phyloP scores from a whole-genome alignment of 106 monocot species.

The Platanthera guangdongensis region DNA sequence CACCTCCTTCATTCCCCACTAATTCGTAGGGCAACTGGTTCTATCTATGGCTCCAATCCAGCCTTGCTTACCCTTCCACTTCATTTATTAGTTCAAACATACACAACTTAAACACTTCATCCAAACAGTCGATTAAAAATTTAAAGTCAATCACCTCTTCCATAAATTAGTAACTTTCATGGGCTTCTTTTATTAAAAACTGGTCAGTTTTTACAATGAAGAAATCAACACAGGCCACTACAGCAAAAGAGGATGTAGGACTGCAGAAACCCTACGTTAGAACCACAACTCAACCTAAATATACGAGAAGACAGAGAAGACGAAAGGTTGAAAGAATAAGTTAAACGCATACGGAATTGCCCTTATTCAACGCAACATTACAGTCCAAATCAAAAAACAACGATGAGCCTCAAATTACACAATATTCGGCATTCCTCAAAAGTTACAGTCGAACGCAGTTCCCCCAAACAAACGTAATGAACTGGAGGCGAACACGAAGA shows the following conservation, averaged over 20 bases:
- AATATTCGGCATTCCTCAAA: background rate
- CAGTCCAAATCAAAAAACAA: background rate
- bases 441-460: background rate
- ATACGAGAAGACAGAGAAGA: background rate
- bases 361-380: background rate
- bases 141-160: too few species aligned
- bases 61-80: background rate
- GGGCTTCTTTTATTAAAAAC: background rate
- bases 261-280: background rate
- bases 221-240: background rate
- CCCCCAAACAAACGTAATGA: background rate
- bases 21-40: background rate
- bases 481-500: background rate
- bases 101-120: too few species aligned
- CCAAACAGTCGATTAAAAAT: too few species aligned
- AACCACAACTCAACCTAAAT: background rate
- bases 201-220: background rate
- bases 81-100: too few species aligned
- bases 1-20: background rate
- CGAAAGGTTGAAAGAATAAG: background rate
- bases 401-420: background rate
- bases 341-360: background rate
- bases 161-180: background rate
- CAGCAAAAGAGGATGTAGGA: background rate
- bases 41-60: background rate